Evolutionary conservation across 192 early-diverging fungal species (phyloP), one percentile per base, ranked within the genome.

Genomic region (Glomus cerebriforme): DNA sequence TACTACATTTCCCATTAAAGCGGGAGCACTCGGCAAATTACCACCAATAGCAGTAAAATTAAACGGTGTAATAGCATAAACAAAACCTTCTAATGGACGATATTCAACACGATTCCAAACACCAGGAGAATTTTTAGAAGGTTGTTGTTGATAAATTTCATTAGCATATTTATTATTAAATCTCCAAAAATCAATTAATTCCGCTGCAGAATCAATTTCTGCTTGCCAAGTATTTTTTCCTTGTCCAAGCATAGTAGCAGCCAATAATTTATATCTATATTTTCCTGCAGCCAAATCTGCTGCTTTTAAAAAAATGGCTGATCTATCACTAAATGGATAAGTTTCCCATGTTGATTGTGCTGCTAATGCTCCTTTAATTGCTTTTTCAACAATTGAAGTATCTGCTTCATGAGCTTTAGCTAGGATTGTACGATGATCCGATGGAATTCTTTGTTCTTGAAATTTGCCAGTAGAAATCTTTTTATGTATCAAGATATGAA

Each of bases 21-120:
- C 98, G 7, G 98, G 96, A 5, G 96, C 96, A 78, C 88, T 88
- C 58, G 93, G 92, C 69, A 99, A 87, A 86, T 99, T 99, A 80
- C 93, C 96, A 79, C 95, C 98, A 83, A 99, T 99, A 72, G 98
- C 98, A 47, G 98, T 99, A 83, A 99, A 99, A 87, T 99, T 99
- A 90, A 99, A 99, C 29, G 98, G 98, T 35, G 96, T 95, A 79
- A 97, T 95, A 35, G 96, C 98, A 67, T 95, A 92, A 35, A 99
- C 96, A 79, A 98, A 98, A 27, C 98, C 98, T 86, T 99, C 98
- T 54, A 99, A 89, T 45, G 94, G 90, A 49, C 98, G 93, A 87
- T 97, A 97, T 88, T 99, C 98, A 79, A 92, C 87, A 77, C 96
- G 91, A 88, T 99, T 99, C 98, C 98, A 99, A 60, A 87, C 90